Base-by-base conservation (phyloP, 1,284 basidiomycete genomes). In the Golubevia pallescens region DNA sequence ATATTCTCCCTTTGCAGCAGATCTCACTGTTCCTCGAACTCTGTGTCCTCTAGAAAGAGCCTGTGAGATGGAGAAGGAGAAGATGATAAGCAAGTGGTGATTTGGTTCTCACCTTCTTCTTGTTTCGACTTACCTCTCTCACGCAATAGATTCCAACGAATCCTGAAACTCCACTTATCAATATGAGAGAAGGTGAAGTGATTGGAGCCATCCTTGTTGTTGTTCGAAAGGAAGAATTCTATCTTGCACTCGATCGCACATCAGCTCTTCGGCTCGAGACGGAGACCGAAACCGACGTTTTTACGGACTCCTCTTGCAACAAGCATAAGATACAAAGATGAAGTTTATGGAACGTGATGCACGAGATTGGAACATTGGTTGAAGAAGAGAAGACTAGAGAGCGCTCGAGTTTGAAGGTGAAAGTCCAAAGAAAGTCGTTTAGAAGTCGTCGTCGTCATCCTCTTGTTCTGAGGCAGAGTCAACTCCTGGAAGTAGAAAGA, bases 41-140 rank as follows among this genome's bases (percentile, higher is more conserved):
- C n/a, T n/a, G n/a, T n/a, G n/a, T n/a, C n/a, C n/a, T n/a, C n/a
- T n/a, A n/a, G 34, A 38, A 10, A 38, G 34, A 5, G 34, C 34
- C 34, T 38, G 34, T 38, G 34, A 38, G 10, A 10, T 10, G 34
- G 34, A 10, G 34, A 38, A n/a, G n/a, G n/a, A n/a, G n/a, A n/a
- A n/a, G n/a, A n/a, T n/a, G n/a, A n/a, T n/a, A n/a, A n/a, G n/a
- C 88, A 89, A 28, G 90, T 90, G 42, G 89, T 89, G 38, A 13
- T 48, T 13, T 13, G 42, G 16, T 48, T 48, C 16, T 16, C 42
- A 16, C 16, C 42, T 13, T 10, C 42, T 48, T 16, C 42, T 13
- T 48, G 10, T 48, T 48, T 48, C 16, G 16, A 48, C 42, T 48
- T 10, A 48, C 42, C 42, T 48, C 42, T 16, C 16, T 48, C 16